phyloP scores from a whole-genome alignment of 2,329 filamentous ascomycete genomes.

The Nectriaceae sp. region DNA sequence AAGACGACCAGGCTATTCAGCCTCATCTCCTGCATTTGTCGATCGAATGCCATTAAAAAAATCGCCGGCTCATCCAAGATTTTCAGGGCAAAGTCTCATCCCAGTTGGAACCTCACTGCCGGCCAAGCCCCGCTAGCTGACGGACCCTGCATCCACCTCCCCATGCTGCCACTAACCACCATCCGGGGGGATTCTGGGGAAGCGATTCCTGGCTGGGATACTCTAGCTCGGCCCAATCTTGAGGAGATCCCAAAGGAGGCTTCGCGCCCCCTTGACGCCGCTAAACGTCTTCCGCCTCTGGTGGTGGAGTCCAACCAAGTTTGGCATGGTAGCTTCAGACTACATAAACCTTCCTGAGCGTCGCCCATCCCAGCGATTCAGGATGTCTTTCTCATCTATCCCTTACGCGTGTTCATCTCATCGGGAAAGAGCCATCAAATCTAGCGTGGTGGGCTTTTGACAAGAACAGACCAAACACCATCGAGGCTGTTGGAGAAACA shows the following conservation, averaged over 20 bases:
- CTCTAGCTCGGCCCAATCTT: neutral
- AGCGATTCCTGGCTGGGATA: neutral
- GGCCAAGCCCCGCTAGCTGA: no score
- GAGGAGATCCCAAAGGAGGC: neutral
- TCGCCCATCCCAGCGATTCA: neutral
- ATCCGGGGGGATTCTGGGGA: neutral
- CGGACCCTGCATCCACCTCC: no score
- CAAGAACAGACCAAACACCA: no score
- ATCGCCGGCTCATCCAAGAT: neutral
- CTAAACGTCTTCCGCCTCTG: neutral
- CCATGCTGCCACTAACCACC: no score
- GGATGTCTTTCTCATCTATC: neutral
- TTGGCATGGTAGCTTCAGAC: neutral
- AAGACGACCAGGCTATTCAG: no score
- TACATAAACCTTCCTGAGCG: slow-evolving; percentile 12
- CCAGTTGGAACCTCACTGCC: neutral
- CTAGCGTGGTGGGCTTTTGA: slow-evolving; percentile 8
- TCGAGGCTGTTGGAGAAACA: no score
- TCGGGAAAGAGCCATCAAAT: slow-evolving; percentile 2
- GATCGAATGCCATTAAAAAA: neutral
- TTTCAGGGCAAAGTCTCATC: neutral
- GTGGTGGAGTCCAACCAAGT: neutral
- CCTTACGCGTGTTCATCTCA: neutral
- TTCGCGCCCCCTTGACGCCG: neutral
- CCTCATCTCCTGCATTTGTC: no score